These are phyloP conservation scores for Durio zibethinus DNA, from an alignment of 345 rosid genomes.

Conservation along the genomic window DNA sequence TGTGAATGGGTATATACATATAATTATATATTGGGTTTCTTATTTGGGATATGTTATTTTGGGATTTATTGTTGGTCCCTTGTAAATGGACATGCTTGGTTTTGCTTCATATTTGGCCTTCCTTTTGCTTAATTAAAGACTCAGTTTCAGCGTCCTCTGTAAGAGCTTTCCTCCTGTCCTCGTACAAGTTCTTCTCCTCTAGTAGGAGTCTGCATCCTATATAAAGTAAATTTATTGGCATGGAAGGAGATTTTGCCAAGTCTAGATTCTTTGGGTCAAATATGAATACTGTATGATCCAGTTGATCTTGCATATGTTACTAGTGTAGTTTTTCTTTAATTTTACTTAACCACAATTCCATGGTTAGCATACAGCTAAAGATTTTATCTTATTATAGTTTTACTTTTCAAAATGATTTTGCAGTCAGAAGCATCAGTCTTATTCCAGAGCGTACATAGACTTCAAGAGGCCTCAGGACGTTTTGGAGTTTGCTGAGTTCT, in stretches of 20 bases:
- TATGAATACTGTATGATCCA: background rate
- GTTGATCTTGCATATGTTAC: background rate
- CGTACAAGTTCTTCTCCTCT: background rate
- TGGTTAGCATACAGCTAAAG: background rate
- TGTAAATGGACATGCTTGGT: background rate
- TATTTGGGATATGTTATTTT: background rate
- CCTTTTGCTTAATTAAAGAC: background rate
- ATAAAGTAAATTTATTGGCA: background rate
- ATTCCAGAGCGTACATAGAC: constrained; percentile 64
- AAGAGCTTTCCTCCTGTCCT: too few relatives aligned
- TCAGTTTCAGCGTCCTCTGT: background rate
- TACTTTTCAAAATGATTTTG: constrained; percentile 24
- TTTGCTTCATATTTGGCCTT: background rate
- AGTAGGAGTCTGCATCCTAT: background rate
- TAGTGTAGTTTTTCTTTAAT: constrained; percentile 3
- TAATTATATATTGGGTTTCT: background rate
- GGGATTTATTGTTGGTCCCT: background rate
- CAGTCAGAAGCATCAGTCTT: constrained; percentile 59
- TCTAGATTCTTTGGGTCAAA: background rate
- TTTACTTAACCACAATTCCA: background rate
- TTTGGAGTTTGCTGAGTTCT: constrained; percentile 67
- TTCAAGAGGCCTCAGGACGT: constrained; percentile 64
- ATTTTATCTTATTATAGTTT: background rate
- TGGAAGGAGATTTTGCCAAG: background rate
- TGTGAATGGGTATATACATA: background rate